Percentiles rank a stretch among this genome's conserved stretches.
Conservation (phyloP, 345 rosid species). For the Litchi chinensis region DNA sequence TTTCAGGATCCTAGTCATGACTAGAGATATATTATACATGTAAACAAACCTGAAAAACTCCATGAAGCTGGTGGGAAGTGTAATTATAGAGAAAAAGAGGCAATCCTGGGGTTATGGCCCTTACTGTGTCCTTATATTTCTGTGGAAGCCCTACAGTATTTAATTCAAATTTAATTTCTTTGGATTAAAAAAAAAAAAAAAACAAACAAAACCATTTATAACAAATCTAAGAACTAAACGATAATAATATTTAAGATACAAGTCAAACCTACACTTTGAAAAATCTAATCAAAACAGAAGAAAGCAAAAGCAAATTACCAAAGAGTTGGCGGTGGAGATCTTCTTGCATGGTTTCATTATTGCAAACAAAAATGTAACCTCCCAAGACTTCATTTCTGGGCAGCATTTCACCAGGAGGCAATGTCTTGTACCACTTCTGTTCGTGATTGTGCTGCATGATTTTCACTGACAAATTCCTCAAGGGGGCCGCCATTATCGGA, state of each 20-base stretch:
- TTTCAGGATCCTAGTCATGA: too few species aligned
- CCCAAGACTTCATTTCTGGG: slow-evolving; percentile 52
- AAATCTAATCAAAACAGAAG: background rate
- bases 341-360: slow-evolving; percentile 65
- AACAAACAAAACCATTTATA: background rate
- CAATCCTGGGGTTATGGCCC: slow-evolving; percentile 65
- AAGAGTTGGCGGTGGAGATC: slow-evolving; percentile 61
- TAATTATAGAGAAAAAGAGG: slow-evolving; percentile 71
- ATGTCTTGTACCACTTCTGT: slow-evolving; percentile 41
- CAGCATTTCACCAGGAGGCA: slow-evolving; percentile 39
- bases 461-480: background rate
- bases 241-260: background rate
- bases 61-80: slow-evolving; percentile 69
- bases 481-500: background rate
- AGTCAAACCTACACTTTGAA: too few species aligned
- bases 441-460: background rate
- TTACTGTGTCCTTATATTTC: slow-evolving; percentile 58
- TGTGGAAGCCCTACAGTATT: slow-evolving; percentile 50
- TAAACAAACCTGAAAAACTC: slow-evolving; percentile 53
- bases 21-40: too few species aligned
- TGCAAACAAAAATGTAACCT: slow-evolving; percentile 64
- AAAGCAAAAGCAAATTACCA: slow-evolving; percentile 28
- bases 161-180: too few species aligned
- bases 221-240: background rate
- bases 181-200: too few species aligned